phyloP scores from a whole-genome alignment of 306 rosid genomes.

The Sicyos baderoa region DNA sequence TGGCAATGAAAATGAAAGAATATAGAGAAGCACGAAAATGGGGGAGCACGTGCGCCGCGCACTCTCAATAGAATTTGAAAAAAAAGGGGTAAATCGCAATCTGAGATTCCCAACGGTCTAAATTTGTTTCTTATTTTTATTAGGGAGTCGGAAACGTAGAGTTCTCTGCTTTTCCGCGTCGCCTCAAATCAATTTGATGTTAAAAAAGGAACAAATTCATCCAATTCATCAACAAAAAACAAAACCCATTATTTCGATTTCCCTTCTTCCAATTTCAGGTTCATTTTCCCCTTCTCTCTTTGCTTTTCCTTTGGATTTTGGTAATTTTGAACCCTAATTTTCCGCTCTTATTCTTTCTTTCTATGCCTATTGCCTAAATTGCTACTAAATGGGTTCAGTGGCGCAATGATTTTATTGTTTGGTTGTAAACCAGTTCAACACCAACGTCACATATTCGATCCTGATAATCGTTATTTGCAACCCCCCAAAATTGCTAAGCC shows the following conservation, averaged over 20 bases:
- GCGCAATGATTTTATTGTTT: too few species aligned
- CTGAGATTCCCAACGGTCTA: constrained; percentile 19
- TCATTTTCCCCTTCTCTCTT: not conserved
- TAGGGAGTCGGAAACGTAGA: constrained; percentile 7
- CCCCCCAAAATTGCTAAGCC: too few species aligned
- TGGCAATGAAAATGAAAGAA: too few species aligned
- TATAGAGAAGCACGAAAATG: too few species aligned
- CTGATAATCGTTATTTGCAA: too few species aligned
- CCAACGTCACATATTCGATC: too few species aligned
- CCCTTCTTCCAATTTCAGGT: constrained; percentile 14
- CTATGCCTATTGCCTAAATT: not conserved
- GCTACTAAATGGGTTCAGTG: too few species aligned
- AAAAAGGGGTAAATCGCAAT: not conserved
- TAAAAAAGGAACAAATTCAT: not conserved
- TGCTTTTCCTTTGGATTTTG: not conserved
- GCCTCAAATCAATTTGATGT: constrained; percentile 13
- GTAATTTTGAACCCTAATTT: too few species aligned
- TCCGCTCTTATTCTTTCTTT: too few species aligned
- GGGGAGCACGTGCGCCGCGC: constrained; percentile 12
- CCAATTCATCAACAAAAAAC: too few species aligned
- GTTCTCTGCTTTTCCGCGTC: constrained; percentile 16
- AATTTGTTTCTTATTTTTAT: not conserved
- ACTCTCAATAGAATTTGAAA: not conserved
- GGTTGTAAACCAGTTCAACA: too few species aligned
- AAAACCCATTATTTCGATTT: not conserved